Percentiles rank a stretch among this genome's conserved stretches.
These are phyloP conservation scores for Guadua angustifolia DNA, from an alignment of 176 grass and related monocot species.

Conservation along the genomic window DNA sequence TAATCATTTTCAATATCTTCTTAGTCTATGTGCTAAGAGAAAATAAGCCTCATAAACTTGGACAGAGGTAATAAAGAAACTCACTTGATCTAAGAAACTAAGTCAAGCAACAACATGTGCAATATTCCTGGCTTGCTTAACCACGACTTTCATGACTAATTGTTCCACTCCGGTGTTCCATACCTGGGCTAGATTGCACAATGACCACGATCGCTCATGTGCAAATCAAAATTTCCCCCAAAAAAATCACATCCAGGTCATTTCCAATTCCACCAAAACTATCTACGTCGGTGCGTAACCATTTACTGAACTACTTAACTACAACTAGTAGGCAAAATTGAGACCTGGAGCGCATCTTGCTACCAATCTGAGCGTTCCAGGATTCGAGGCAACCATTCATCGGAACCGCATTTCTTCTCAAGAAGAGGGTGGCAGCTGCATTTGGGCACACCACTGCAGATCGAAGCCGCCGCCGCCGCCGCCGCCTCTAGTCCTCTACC, in stretches of 20 bases:
- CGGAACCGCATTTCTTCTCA: background rate
- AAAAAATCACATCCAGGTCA: background rate
- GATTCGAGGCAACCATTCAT: background rate
- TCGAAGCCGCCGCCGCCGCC: background rate
- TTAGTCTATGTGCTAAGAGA: too few species aligned
- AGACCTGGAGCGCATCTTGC: background rate
- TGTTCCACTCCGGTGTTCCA: background rate
- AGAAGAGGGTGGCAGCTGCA: background rate
- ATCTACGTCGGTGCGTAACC: background rate
- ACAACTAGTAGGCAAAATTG: background rate
- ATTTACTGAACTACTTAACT: background rate
- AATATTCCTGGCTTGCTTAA: constrained; percentile 30
- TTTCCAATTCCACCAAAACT: constrained; percentile 2
- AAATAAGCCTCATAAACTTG: too few species aligned
- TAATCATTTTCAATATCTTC: too few species aligned
- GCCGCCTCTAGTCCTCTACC: background rate
- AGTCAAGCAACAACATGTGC: constrained; percentile 27
- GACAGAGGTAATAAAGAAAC: background rate
- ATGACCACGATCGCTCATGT: background rate
- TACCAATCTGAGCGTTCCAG: background rate
- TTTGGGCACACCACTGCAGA: background rate
- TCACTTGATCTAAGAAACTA: background rate
- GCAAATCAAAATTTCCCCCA: background rate
- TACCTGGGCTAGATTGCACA: background rate
- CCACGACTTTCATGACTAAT: background rate